Base-by-base conservation (phyloP, 2,329 filamentous ascomycete genomes). In the Ceratocystis cacaofunesta region DNA sequence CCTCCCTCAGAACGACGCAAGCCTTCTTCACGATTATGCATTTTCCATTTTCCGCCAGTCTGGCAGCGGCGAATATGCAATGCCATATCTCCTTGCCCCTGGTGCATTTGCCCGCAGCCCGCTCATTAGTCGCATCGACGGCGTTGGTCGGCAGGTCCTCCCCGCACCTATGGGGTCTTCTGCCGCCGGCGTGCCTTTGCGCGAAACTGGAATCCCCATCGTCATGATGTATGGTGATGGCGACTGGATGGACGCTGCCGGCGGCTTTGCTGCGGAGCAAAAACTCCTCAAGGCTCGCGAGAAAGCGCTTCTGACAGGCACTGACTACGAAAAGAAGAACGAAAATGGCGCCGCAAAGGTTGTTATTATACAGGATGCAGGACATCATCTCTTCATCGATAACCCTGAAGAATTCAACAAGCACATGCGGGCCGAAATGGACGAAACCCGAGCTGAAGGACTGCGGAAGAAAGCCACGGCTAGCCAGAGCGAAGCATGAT, bases 211-310 rank as follows among this genome's bases (percentile, higher is more conserved):
- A 1, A 79, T 91, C 62, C 92, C 94, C 0, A 79, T 97, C 41
- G 82, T 97, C 7, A 83, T 99, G 73, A 92, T 97, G 88, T 99
- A 99, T 73, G 94, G 94, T 69, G 92, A 97, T 71, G 86, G 94
- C 72, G 94, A 99, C 78, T 99, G 94, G 94, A 99, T 99, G 94
- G 94, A 99, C 70, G 86, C 94, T 7, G 85, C 85, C 0, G 94
- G 92, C 32, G 94, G 94, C 0, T 84, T 86, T 60, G 90, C 88
- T 0, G 86, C 92, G 0, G 84, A 88, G 72, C 84, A 92, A 75
- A 91, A 88, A 74, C 81, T 97, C 12, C 86, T 89, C 68, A 80
- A 86, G 66, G 85, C 87, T 68, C 83, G 82, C 69, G 75, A 76
- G 30, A 82, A 82, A 62, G 78, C 82, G 0, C 76, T 96, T 2